These are phyloP conservation scores for Pouteria glomerata DNA, from an alignment of 148 eudicot species.

Conservation along the genomic window DNA sequence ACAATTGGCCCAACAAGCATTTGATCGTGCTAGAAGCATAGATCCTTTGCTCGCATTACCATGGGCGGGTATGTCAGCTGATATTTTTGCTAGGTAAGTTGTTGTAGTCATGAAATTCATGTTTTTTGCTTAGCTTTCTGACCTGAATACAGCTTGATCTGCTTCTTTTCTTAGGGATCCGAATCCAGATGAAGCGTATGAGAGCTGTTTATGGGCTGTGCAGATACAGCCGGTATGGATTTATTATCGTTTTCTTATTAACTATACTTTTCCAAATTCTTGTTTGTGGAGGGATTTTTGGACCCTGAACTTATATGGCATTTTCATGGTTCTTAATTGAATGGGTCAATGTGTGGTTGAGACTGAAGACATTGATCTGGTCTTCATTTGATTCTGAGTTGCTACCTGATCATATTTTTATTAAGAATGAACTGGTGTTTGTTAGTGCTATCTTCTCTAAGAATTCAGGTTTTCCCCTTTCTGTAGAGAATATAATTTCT, in stretches of 20 bases:
- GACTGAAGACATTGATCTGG: background rate
- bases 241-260: too few relatives aligned
- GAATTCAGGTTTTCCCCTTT: background rate
- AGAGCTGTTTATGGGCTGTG: slow-evolving; percentile 89
- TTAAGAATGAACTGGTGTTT: background rate
- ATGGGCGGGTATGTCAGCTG: slow-evolving; percentile 99
- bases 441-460: slow-evolving; percentile 1
- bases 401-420: background rate
- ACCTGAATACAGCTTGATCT: slow-evolving; percentile 3
- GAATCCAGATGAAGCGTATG: slow-evolving; percentile 79
- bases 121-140: background rate
- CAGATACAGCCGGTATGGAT: slow-evolving; percentile 82
- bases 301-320: background rate
- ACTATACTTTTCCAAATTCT: background rate
- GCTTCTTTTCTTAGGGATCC: slow-evolving; percentile 39
- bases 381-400: background rate
- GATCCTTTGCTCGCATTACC: slow-evolving; percentile 98
- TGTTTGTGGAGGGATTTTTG: slow-evolving; percentile 1
- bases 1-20: slow-evolving; percentile 74
- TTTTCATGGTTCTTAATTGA: background rate
- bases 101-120: background rate
- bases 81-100: slow-evolving; percentile 54
- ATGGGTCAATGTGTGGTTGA: background rate
- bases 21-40: slow-evolving; percentile 97
- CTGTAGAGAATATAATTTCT: background rate